These are phyloP conservation scores for Albatrellus ellisii DNA, from an alignment of 768 basidiomycete species.

Conservation along the genomic window DNA sequence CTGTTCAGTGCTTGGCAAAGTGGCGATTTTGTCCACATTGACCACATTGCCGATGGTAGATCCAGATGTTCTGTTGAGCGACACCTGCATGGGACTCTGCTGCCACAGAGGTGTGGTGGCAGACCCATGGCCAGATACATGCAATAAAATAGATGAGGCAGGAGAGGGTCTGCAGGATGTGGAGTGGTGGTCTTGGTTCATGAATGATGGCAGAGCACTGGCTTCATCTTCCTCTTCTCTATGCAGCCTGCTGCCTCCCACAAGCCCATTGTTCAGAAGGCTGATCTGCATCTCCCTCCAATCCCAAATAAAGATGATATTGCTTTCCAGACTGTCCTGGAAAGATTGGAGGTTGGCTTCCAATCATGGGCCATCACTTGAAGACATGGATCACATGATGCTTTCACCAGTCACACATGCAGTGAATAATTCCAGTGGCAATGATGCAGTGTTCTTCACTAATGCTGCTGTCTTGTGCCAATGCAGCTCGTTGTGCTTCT, in stretches of 20 bases:
- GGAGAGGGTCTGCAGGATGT: conserved; percentile 30
- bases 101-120: conserved; percentile 19
- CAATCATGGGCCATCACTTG: conserved; percentile 20
- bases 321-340: conserved; percentile 48
- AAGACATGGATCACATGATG: conserved; percentile 17
- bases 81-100: conserved; percentile 34
- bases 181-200: conserved; percentile 9
- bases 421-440: conserved; percentile 61
- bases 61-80: conserved; percentile 20
- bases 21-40: conserved; percentile 25
- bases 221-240: conserved; percentile 21
- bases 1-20: conserved; percentile 12
- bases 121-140: conserved; percentile 19
- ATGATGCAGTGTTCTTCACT: conserved; percentile 54
- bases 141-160: conserved; percentile 36
- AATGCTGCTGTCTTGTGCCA: conserved; percentile 21
- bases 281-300: conserved; percentile 61
- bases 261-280: conserved; percentile 22
- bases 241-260: conserved; percentile 7
- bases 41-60: conserved; percentile 21
- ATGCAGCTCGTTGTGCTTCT: conserved; percentile 28
- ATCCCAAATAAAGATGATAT: conserved; percentile 58
- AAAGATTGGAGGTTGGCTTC: conserved; percentile 42
- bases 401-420: conserved; percentile 55
- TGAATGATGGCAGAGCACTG: conserved; percentile 18